phyloP scores from a whole-genome alignment of 176 grass and related monocot genomes.

The Eleusine coracana region DNA sequence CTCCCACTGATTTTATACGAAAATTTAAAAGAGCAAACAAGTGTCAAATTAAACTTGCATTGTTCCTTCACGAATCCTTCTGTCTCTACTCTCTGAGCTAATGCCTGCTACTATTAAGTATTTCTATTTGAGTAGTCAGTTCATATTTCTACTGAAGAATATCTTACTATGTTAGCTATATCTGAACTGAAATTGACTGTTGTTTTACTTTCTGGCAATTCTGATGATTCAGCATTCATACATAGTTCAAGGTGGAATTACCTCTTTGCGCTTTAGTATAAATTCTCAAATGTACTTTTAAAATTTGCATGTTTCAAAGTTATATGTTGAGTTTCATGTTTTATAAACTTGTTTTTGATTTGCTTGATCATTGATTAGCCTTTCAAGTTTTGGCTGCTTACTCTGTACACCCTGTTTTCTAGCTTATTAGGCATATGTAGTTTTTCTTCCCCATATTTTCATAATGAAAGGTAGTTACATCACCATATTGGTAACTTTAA shows the following conservation, averaged over 20 bases:
- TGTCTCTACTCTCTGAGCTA: conserved; percentile 6
- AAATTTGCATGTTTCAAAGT: no score
- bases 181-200: not conserved
- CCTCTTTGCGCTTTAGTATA: not conserved
- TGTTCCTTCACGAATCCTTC: not conserved
- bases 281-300: not conserved
- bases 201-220: not conserved
- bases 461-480: not conserved
- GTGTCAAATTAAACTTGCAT: no score
- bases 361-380: conserved; percentile 16
- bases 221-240: conserved; percentile 1
- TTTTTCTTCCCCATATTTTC: not conserved
- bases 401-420: not conserved
- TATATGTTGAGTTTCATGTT: not conserved
- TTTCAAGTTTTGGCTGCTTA: conserved; percentile 8
- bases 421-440: not conserved
- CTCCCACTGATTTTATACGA: no score
- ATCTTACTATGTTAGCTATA: not conserved
- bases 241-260: not conserved
- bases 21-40: no score
- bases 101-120: not conserved
- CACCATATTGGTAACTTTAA: not conserved
- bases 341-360: not conserved
- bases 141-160: no score
- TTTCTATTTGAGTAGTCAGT: not conserved